Percentiles rank a stretch among this genome's conserved stretches.
Conservation (phyloP, 2,329 filamentous ascomycete species). For the Colletotrichum gloeosporioides region DNA sequence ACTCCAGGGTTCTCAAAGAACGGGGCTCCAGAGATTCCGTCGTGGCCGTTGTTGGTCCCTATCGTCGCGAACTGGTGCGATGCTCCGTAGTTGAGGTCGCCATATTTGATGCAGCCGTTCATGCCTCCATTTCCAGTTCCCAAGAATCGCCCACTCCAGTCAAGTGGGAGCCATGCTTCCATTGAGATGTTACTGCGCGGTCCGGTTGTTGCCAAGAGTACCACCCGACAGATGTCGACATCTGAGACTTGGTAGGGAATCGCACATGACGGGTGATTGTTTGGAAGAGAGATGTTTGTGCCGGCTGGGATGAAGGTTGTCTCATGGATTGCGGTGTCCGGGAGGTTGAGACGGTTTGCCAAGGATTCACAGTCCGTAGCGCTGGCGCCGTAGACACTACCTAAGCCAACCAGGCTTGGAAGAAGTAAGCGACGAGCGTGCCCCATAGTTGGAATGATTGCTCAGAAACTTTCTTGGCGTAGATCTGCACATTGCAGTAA, state of each 20-base stretch:
- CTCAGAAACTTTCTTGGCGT: background rate
- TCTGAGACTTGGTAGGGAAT: slow-evolving; percentile 15
- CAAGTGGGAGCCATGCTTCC: slow-evolving; percentile 53
- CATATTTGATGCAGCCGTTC: slow-evolving; percentile 51
- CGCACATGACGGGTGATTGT: slow-evolving; percentile 38
- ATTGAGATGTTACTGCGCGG: slow-evolving; percentile 47
- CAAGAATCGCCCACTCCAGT: slow-evolving; percentile 49
- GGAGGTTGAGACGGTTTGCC: slow-evolving; percentile 2
- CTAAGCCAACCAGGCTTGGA: background rate
- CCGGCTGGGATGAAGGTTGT: slow-evolving; percentile 25
- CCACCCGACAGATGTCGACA: slow-evolving; percentile 31
- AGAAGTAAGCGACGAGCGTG: background rate
- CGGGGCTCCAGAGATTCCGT: slow-evolving; percentile 41
- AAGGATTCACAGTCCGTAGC: background rate
- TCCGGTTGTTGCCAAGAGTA: slow-evolving; percentile 28
- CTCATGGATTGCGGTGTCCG: slow-evolving; percentile 29
- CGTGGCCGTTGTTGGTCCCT: slow-evolving; percentile 56
- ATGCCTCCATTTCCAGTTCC: slow-evolving; percentile 55
- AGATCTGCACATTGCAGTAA: background rate
- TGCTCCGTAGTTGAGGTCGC: slow-evolving; percentile 49
- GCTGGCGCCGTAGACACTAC: background rate
- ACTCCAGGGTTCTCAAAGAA: slow-evolving; percentile 41
- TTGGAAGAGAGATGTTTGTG: slow-evolving; percentile 35
- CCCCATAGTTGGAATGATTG: background rate
- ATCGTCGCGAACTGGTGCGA: slow-evolving; percentile 50